These are phyloP conservation scores for Purpureocillium takamizusanense DNA, from an alignment of 2,329 filamentous ascomycete species.

Conservation along the genomic window DNA sequence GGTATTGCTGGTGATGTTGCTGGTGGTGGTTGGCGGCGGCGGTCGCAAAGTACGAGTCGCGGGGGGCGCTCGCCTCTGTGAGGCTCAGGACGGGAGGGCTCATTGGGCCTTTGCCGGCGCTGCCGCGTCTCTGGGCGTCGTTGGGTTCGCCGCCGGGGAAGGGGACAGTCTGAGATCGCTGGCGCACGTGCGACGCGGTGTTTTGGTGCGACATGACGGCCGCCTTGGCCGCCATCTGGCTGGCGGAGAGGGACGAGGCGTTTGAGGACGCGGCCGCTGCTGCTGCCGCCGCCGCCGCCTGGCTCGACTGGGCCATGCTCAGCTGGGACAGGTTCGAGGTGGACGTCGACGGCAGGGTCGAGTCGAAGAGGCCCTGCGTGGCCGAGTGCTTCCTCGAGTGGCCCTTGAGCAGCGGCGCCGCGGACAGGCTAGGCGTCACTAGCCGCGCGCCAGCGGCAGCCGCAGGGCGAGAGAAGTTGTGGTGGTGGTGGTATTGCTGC, in stretches of 20 bases:
- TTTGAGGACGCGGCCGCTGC: slow-evolving; percentile 14
- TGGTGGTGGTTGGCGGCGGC: too few relatives aligned
- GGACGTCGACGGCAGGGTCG: slow-evolving; percentile 56
- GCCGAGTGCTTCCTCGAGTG: slow-evolving; percentile 61
- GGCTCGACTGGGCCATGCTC: slow-evolving; percentile 31
- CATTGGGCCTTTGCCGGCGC: slow-evolving; percentile 39
- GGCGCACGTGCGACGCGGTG: slow-evolving; percentile 43
- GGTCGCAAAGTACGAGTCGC: slow-evolving; percentile 43
- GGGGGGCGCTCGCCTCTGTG: slow-evolving; percentile 55
- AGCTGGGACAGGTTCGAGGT: slow-evolving; percentile 45
- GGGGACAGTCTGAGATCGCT: slow-evolving; percentile 67
- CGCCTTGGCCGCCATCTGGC: slow-evolving; percentile 72
- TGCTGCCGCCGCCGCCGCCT: slow-evolving; percentile 24
- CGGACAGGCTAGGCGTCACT: slow-evolving; percentile 17
- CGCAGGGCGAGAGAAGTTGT: slow-evolving; percentile 51
- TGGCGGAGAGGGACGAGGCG: slow-evolving; percentile 44
- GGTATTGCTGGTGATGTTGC: slow-evolving; percentile 44
- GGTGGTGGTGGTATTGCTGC: slow-evolving; percentile 17
- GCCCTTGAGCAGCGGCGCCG: slow-evolving; percentile 22
- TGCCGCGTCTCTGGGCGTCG: slow-evolving; percentile 33
- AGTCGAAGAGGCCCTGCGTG: slow-evolving; percentile 69
- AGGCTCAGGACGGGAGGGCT: slow-evolving; percentile 56
- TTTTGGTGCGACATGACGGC: slow-evolving; percentile 60
- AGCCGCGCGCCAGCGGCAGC: slow-evolving; percentile 20
- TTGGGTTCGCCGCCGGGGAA: slow-evolving; percentile 38